Conservation (phyloP, 768 basidiomycete species). For the Lentinula detonsa region DNA sequence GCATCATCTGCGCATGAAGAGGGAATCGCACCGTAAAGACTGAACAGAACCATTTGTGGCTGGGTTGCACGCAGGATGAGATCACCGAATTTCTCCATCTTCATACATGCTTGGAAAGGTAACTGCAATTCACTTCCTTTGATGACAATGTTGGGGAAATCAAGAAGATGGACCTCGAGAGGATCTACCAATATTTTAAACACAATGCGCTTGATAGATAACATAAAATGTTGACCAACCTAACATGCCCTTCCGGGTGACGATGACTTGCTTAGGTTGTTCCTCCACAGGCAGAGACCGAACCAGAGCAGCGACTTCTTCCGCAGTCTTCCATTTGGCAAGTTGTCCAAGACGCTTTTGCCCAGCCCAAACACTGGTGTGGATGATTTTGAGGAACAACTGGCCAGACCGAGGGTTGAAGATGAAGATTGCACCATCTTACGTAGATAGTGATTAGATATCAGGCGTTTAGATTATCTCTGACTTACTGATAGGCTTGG, state of each 20-base stretch:
- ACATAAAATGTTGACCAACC: slow-evolving; percentile 36
- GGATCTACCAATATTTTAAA: slow-evolving; percentile 47
- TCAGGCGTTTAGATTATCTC: background rate
- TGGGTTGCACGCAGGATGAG: slow-evolving; percentile 95
- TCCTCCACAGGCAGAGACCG: slow-evolving; percentile 99
- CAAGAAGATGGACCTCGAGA: slow-evolving; percentile 95
- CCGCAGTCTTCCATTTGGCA: slow-evolving; percentile 99
- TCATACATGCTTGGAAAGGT: slow-evolving; percentile 99
- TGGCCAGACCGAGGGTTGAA: slow-evolving; percentile 99
- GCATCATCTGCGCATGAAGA: background rate
- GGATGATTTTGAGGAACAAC: slow-evolving; percentile 97
- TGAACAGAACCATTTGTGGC: slow-evolving; percentile 99
- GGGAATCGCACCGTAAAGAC: slow-evolving; percentile 67
- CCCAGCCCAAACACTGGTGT: slow-evolving; percentile 99
- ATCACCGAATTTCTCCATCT: slow-evolving; percentile 99
- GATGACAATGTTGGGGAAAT: slow-evolving; percentile 99
- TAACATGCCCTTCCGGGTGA: slow-evolving; percentile 99
- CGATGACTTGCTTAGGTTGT: slow-evolving; percentile 99
- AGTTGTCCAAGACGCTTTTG: slow-evolving; percentile 99
- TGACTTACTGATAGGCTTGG: slow-evolving; percentile 88
- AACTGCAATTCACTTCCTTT: slow-evolving; percentile 97
- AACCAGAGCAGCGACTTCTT: slow-evolving; percentile 98
- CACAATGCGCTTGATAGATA: background rate
- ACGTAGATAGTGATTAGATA: slow-evolving; percentile 4
- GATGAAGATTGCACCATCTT: slow-evolving; percentile 95